Evolutionary conservation across 2,329 filamentous ascomycete species (phyloP).

Genomic region (Sporothrix phasma): DNA sequence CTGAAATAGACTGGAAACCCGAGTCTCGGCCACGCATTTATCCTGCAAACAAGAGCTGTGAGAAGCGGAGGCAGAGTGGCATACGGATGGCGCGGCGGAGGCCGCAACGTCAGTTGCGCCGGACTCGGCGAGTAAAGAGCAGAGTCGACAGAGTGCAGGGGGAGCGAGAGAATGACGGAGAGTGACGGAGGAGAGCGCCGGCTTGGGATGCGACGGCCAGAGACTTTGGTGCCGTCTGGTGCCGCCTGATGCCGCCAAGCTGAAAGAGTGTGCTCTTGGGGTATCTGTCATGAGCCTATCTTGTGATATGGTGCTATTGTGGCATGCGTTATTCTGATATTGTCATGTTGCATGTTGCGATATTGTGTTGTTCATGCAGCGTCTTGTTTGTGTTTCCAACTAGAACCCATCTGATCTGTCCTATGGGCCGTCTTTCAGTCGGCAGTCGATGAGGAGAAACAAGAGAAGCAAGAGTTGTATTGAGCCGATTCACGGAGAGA

Average conservation of each 20-base stretch:
- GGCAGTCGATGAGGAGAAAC: not conserved
- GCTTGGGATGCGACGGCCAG: not conserved
- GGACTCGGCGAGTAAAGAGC: not conserved
- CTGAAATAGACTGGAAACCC: too few relatives aligned
- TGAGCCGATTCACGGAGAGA: not conserved
- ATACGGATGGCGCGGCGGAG: not conserved
- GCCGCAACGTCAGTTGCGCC: not conserved
- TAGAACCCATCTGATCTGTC: not conserved
- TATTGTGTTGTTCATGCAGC: not conserved
- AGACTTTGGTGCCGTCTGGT: not conserved
- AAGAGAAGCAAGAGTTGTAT: not conserved
- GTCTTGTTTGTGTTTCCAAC: not conserved
- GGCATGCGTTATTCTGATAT: too few relatives aligned
- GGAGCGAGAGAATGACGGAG: not conserved
- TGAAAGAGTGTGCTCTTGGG: too few relatives aligned
- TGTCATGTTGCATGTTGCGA: too few relatives aligned
- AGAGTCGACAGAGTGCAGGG: not conserved
- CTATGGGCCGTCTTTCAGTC: not conserved
- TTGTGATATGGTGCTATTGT: not conserved
- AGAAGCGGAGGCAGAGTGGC: too few relatives aligned
- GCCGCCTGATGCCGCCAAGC: not conserved
- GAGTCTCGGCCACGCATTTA: not conserved
- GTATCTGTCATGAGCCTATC: too few relatives aligned
- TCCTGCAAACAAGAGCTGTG: not conserved
- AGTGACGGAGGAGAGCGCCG: too few relatives aligned